These are phyloP conservation scores for Phytophthora crassamura DNA, from an alignment of 352 stramenopile genomes.

Conservation along the genomic window DNA sequence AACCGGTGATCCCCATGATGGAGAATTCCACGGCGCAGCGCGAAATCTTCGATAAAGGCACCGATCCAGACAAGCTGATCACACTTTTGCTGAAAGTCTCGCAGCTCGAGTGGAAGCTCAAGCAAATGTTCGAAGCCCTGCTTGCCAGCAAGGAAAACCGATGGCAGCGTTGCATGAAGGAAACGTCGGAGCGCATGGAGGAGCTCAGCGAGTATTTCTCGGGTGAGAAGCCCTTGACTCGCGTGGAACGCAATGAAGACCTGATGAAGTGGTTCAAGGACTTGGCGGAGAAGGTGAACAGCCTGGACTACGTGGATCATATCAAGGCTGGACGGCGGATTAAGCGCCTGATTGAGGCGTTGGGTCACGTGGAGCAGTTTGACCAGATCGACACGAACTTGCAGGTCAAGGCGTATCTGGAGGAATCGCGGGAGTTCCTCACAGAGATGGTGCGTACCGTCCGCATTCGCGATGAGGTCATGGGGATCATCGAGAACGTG, in stretches of 20 bases:
- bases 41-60: slow-evolving; percentile 84
- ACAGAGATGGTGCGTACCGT: slow-evolving; percentile 96
- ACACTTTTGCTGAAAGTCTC: slow-evolving; percentile 94
- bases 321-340: slow-evolving; percentile 95
- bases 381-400: slow-evolving; percentile 96
- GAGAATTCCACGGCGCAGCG: slow-evolving; percentile 82
- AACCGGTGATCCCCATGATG: slow-evolving; percentile 89
- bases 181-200: slow-evolving; percentile 91
- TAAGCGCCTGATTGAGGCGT: slow-evolving; percentile 93
- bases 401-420: slow-evolving; percentile 95
- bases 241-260: slow-evolving; percentile 94
- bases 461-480: slow-evolving; percentile 92
- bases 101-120: slow-evolving; percentile 95
- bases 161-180: slow-evolving; percentile 91
- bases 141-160: slow-evolving; percentile 91
- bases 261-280: slow-evolving; percentile 94
- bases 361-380: slow-evolving; percentile 96
- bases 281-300: slow-evolving; percentile 91
- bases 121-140: slow-evolving; percentile 92
- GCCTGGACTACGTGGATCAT: slow-evolving; percentile 91
- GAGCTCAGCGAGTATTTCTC: slow-evolving; percentile 95
- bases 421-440: slow-evolving; percentile 92
- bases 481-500: slow-evolving; percentile 93
- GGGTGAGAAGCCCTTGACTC: slow-evolving; percentile 92
- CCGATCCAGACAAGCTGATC: slow-evolving; percentile 87